phyloP scores from a whole-genome alignment of 257 asterid species.

The Fraxinus anomala region DNA sequence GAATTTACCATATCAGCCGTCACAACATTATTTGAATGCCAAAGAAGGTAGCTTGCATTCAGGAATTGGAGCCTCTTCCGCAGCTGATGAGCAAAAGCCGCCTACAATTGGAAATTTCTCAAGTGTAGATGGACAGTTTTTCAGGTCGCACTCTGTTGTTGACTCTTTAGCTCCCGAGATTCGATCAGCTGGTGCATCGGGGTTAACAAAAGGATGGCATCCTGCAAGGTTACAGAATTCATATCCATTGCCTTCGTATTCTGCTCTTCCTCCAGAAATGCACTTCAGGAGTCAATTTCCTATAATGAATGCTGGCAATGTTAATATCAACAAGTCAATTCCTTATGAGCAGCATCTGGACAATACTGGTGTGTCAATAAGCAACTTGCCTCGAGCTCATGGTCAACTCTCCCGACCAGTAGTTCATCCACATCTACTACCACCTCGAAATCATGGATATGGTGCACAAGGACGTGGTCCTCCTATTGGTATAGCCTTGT shows the following conservation, averaged over 20 bases:
- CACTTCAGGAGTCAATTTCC: conserved; percentile 56
- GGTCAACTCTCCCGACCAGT: conserved; percentile 44
- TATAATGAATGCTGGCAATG: conserved; percentile 27
- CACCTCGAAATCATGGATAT: conserved; percentile 47
- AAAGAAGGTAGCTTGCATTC: conserved; percentile 43
- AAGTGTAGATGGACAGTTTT: conserved; percentile 43
- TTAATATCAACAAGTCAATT: conserved; percentile 31
- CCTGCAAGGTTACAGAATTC: conserved; percentile 47
- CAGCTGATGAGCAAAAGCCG: conserved; percentile 47
- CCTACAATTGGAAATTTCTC: conserved; percentile 38
- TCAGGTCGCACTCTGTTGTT: conserved; percentile 43
- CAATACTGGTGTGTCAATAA: conserved; percentile 39
- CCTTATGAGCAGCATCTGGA: conserved; percentile 45
- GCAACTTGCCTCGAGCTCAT: conserved; percentile 40
- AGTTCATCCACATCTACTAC: conserved; percentile 40
- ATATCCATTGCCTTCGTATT: conserved; percentile 35
- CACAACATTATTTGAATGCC: conserved; percentile 31
- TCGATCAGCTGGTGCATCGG: conserved; percentile 40
- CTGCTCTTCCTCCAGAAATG: conserved; percentile 45
- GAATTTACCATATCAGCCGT: conserved; percentile 32
- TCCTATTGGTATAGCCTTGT: conserved; percentile 32
- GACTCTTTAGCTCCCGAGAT: conserved; percentile 54
- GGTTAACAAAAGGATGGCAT: conserved; percentile 44
- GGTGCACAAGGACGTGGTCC: conserved; percentile 48
- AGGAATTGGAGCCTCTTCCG: conserved; percentile 34